Percentiles rank a stretch among this genome's conserved stretches.
These are phyloP conservation scores for Hypholoma fasciculare DNA, from an alignment of 768 basidiomycete genomes.

Conservation along the genomic window DNA sequence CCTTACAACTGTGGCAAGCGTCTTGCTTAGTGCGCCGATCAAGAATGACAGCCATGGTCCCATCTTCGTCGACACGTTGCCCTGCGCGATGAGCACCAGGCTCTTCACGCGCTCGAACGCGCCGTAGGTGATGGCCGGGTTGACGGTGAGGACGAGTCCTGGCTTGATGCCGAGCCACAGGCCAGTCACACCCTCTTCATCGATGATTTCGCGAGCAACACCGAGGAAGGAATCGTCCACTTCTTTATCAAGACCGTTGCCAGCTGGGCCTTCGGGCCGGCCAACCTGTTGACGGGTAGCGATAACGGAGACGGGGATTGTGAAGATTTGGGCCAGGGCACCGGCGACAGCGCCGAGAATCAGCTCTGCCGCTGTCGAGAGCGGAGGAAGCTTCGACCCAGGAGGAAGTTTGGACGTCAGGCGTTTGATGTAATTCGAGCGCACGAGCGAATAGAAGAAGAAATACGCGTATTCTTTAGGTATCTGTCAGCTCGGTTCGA, in stretches of 20 bases:
- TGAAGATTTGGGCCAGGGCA: slow-evolving; percentile 95
- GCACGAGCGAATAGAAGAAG: slow-evolving; percentile 95
- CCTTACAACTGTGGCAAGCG: slow-evolving; percentile 90
- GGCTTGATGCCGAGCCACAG: slow-evolving; percentile 95
- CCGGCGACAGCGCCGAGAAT: slow-evolving; percentile 90
- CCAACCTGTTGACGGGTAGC: slow-evolving; percentile 97
- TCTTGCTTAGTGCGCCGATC: slow-evolving; percentile 93
- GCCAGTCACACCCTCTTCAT: slow-evolving; percentile 84
- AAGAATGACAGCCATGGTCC: slow-evolving; percentile 78
- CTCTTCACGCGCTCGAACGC: slow-evolving; percentile 90
- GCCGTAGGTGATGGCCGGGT: slow-evolving; percentile 98
- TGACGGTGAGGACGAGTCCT: slow-evolving; percentile 91
- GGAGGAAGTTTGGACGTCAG: slow-evolving; percentile 57
- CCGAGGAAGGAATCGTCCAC: slow-evolving; percentile 73
- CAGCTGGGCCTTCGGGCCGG: slow-evolving; percentile 26
- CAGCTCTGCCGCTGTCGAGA: slow-evolving; percentile 81
- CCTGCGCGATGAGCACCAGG: slow-evolving; percentile 58
- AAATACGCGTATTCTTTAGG: slow-evolving; percentile 95
- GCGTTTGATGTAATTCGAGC: slow-evolving; percentile 78
- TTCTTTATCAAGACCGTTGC: slow-evolving; percentile 20
- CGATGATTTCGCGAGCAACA: slow-evolving; percentile 84
- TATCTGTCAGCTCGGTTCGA: background rate
- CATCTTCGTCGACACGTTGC: slow-evolving; percentile 57
- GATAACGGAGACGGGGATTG: slow-evolving; percentile 96
- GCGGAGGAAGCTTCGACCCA: slow-evolving; percentile 57